These are phyloP conservation scores for Coriolopsis trogii DNA, from an alignment of 1,284 basidiomycete species.

Conservation along the genomic window DNA sequence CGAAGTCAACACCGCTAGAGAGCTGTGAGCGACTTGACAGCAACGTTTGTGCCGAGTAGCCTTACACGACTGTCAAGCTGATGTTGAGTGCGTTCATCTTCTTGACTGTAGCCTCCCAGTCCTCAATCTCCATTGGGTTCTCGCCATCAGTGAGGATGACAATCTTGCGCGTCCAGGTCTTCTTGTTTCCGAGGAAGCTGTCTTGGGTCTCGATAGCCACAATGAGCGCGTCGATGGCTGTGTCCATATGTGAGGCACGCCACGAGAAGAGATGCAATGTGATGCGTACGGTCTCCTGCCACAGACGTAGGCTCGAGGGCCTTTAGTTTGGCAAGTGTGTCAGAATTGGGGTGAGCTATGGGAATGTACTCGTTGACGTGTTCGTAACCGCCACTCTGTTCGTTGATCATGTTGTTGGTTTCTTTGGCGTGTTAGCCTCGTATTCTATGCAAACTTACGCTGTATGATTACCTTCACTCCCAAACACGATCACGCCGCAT, in stretches of 20 bases:
- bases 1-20: conserved; percentile 84
- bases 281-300: conserved; percentile 67
- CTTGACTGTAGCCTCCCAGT: conserved; percentile 71
- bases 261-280: neutral
- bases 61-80: conserved; percentile 67
- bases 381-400: conserved; percentile 69
- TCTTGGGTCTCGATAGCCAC: conserved; percentile 83
- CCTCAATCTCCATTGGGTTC: conserved; percentile 68
- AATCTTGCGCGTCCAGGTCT: conserved; percentile 82
- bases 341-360: conserved; percentile 76
- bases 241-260: neutral
- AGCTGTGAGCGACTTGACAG: no score
- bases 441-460: no score
- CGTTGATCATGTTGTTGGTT: conserved; percentile 77
- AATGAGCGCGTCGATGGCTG: conserved; percentile 87
- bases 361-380: conserved; percentile 79
- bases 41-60: no score
- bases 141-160: conserved; percentile 83
- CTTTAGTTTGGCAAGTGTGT: conserved; percentile 76
- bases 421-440: conserved; percentile 38
- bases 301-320: conserved; percentile 62
- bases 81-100: conserved; percentile 70
- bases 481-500: conserved; percentile 85
- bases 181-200: conserved; percentile 60
- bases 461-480: conserved; percentile 64